phyloP scores from a whole-genome alignment of 371 early-diverging fungal species.

The Mortierella sp. region DNA sequence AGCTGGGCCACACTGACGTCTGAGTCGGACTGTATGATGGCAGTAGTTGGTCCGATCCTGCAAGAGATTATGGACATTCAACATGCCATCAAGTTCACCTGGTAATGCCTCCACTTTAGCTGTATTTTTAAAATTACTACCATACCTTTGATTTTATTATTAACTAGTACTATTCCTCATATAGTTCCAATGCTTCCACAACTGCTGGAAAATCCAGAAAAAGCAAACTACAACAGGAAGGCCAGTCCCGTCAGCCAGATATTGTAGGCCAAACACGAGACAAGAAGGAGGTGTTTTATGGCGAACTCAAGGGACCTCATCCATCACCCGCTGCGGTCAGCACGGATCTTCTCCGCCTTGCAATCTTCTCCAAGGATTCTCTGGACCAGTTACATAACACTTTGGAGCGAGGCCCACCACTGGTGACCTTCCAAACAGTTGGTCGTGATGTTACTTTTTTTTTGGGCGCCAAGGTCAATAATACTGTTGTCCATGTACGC shows the following conservation, averaged over 20 bases:
- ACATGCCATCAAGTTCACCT: too few relatives aligned
- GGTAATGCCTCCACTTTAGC: too few relatives aligned
- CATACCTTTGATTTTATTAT: too few relatives aligned
- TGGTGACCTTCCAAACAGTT: background rate
- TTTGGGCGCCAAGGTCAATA: background rate
- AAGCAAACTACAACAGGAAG: background rate
- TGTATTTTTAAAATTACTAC: too few relatives aligned
- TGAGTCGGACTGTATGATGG: constrained; percentile 16
- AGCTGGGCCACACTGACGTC: constrained; percentile 1
- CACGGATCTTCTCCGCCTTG: constrained; percentile 6
- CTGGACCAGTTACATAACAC: background rate
- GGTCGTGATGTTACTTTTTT: background rate
- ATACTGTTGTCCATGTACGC: background rate
- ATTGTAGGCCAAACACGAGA: background rate
- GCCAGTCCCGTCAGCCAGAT: background rate
- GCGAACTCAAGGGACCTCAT: too few relatives aligned
- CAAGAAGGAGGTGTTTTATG: background rate
- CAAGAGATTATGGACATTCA: too few relatives aligned
- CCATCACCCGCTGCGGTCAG: background rate
- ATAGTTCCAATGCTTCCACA: background rate
- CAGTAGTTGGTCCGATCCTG: constrained; percentile 12
- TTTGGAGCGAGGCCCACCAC: background rate
- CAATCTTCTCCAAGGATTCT: constrained; percentile 9
- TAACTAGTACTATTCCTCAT: too few relatives aligned
- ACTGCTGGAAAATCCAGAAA: background rate